phyloP scores from a whole-genome alignment of 2,329 filamentous ascomycete species.

The Monascus ruber region DNA sequence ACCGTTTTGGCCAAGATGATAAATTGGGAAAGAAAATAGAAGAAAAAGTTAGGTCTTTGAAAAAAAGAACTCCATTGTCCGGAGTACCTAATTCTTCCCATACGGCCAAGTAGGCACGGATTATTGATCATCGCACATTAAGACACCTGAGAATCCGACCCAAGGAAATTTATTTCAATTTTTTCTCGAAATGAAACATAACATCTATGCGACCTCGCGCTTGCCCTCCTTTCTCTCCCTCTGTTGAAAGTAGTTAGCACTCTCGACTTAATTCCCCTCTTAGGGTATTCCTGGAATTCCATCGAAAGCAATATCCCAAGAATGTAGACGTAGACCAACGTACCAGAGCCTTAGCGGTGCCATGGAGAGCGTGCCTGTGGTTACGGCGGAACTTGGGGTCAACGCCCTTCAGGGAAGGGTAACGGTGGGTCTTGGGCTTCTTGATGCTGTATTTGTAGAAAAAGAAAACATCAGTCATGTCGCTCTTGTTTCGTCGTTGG shows the following conservation, averaged over 20 bases:
- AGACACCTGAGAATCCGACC: slow-evolving; percentile 18
- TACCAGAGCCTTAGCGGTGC: slow-evolving; percentile 96
- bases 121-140: slow-evolving; percentile 22
- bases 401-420: slow-evolving; percentile 96
- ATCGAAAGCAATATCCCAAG: no score
- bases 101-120: slow-evolving; percentile 1
- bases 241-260: slow-evolving; percentile 42
- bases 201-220: slow-evolving; percentile 66
- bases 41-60: neutral
- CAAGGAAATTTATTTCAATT: slow-evolving; percentile 15
- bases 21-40: no score
- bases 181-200: slow-evolving; percentile 3
- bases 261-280: no score
- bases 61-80: no score
- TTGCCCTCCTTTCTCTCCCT: slow-evolving; percentile 98
- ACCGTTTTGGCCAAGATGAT: no score
- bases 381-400: slow-evolving; percentile 99
- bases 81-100: neutral
- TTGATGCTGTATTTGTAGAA: slow-evolving; percentile 64
- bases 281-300: no score
- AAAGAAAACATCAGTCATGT: slow-evolving; percentile 1
- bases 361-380: slow-evolving; percentile 99
- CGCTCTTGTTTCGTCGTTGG: neutral
- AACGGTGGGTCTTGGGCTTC: slow-evolving; percentile 98
- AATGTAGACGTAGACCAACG: slow-evolving; percentile 26